Conservation (phyloP, 805 yeast genomes). For the Candida vaughaniae region DNA sequence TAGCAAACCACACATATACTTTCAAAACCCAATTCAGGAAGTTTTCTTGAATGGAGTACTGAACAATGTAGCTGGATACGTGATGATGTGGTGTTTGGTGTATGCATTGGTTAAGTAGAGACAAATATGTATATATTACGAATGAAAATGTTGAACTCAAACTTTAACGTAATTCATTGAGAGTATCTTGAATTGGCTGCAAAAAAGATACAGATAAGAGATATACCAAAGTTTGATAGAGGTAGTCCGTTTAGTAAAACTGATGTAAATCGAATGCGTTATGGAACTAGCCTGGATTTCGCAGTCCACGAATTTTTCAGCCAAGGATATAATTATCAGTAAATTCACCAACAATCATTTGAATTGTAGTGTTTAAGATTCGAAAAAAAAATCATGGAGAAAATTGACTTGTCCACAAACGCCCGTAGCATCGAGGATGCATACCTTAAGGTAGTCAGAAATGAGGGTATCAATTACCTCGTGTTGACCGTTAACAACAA, state of each 20-base stretch:
- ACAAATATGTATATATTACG: not conserved
- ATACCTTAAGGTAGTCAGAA: constrained; percentile 77
- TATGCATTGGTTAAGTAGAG: constrained; percentile 36
- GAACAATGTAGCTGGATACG: constrained; percentile 36
- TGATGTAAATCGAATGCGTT: no score
- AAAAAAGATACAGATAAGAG: no score
- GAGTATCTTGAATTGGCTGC: no score
- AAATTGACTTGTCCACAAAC: constrained; percentile 60
- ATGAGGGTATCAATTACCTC: constrained; percentile 67
- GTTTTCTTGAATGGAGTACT: constrained; percentile 32
- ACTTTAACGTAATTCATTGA: no score
- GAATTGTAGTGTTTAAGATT: no score
- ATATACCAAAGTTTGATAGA: no score
- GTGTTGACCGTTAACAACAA: constrained; percentile 73
- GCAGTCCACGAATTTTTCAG: no score
- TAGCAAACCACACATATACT: constrained; percentile 24
- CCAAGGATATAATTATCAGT: no score
- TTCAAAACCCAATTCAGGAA: constrained; percentile 30
- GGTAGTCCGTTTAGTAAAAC: no score
- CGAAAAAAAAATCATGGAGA: no score
- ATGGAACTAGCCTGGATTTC: no score
- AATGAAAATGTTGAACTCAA: not conserved
- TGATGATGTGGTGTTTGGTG: constrained; percentile 50
- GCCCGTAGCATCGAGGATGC: constrained; percentile 72
- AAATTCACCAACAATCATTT: no score